Percentiles rank a stretch among this genome's conserved stretches.
Conservation (phyloP, 768 basidiomycete species). For the Rhodotorula sphaerocarpa region DNA sequence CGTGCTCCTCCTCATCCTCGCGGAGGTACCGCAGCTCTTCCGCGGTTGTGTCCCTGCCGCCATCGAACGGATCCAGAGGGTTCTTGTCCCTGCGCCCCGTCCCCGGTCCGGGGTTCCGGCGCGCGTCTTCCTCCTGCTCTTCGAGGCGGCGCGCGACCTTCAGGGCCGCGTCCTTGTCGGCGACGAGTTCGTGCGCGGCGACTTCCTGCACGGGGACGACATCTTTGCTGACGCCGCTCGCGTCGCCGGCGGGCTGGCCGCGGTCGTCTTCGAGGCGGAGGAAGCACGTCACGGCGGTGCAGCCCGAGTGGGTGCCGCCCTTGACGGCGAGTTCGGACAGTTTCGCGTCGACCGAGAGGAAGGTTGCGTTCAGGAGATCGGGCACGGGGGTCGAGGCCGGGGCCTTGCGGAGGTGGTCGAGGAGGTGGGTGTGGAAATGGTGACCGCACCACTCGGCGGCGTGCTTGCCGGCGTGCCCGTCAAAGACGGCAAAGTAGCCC, state of each 20-base stretch:
- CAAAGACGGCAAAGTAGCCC: conserved; percentile 96
- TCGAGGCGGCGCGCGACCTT: background rate
- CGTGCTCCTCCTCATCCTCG: background rate
- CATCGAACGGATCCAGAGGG: background rate
- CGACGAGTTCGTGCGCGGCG: background rate
- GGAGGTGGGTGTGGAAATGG: conserved; percentile 68
- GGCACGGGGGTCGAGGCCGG: conserved; percentile 57
- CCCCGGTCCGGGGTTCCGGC: background rate
- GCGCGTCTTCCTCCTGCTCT: background rate
- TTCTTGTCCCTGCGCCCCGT: background rate
- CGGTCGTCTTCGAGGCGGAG: conserved; percentile 77
- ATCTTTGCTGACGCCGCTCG: conserved; percentile 6
- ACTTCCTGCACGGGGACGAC: conserved; percentile 9
- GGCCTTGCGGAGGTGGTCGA: conserved; percentile 50
- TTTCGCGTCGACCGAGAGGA: conserved; percentile 78
- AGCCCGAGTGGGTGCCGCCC: conserved; percentile 78
- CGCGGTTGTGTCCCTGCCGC: background rate
- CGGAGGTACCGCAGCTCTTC: background rate
- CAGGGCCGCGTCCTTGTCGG: background rate
- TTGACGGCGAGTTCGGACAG: conserved; percentile 59
- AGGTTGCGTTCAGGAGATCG: conserved; percentile 83
- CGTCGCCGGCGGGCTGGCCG: conserved; percentile 45
- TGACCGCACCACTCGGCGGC: conserved; percentile 98
- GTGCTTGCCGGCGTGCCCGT: conserved; percentile 96
- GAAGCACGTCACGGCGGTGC: conserved; percentile 93